phyloP scores from a whole-genome alignment of 2,329 filamentous ascomycete genomes.

The Trichophyton rubrum region DNA sequence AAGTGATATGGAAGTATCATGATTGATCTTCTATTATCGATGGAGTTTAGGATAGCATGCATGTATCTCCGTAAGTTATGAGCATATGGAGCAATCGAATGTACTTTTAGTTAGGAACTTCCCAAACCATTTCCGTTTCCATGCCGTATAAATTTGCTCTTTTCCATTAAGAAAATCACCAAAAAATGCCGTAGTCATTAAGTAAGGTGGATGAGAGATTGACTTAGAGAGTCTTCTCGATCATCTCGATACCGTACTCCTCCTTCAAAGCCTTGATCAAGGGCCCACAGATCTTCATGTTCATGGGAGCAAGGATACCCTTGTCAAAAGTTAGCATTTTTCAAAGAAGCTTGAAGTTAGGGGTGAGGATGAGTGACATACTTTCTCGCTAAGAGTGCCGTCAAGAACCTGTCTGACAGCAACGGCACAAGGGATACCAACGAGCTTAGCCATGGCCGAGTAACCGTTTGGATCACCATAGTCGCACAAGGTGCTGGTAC shows the following conservation, averaged over 20 bases:
- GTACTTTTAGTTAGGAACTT: not conserved
- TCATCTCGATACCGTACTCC: slow-evolving; percentile 61
- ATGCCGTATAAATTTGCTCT: not conserved
- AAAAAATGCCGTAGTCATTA: not conserved
- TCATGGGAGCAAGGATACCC: slow-evolving; percentile 68
- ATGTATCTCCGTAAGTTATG: not conserved
- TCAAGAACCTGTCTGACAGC: slow-evolving; percentile 69
- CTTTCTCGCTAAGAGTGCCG: slow-evolving; percentile 56
- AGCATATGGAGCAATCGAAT: not conserved
- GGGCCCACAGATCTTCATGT: slow-evolving; percentile 55
- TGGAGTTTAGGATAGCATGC: not conserved
- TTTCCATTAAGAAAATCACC: not conserved
- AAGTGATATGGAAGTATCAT: not conserved
- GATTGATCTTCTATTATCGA: not conserved
- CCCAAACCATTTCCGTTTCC: not conserved
- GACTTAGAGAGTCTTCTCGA: slow-evolving; percentile 48
- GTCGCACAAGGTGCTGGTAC: slow-evolving; percentile 68
- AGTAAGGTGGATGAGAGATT: not conserved
- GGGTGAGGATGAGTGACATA: slow-evolving; percentile 11
- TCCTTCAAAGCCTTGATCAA: slow-evolving; percentile 67
- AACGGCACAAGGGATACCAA: slow-evolving; percentile 62
- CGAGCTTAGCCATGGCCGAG: slow-evolving; percentile 70
- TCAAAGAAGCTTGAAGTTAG: not conserved
- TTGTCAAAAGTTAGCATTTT: slow-evolving; percentile 10
- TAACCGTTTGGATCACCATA: slow-evolving; percentile 72